Base-by-base conservation (phyloP, 2,329 filamentous ascomycete genomes). In the Aspergillus neoniger region DNA sequence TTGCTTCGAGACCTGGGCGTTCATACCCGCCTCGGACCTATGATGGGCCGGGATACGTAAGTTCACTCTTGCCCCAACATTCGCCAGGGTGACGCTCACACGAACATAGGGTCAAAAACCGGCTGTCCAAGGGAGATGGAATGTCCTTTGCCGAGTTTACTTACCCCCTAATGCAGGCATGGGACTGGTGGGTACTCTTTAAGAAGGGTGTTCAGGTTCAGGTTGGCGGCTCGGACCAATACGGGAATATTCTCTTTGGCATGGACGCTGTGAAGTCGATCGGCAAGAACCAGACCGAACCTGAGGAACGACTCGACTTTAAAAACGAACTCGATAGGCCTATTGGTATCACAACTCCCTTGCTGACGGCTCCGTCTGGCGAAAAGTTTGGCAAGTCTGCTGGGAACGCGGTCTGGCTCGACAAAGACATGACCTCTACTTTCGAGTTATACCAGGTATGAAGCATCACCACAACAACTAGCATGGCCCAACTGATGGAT, bases 101-200 rank as follows among this genome's bases (percentile, higher is more conserved):
- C 1, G 43, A 25, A 15, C 57, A 19, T 39, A 88, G 86, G 36
- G 92, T 96, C 57, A 95, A 92, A 77, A 88, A 87, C 59, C 91
- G 92, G 71, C 84, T 98, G 82, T 84, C 85, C n/a, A 88, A 88
- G 56, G 91, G 92, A 39, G 91, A 95, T 65, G 96, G 95, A 68
- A 94, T 99, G 89, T 96, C 93, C 0, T 90, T 96, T 69, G 89
- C 91, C 38, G 95, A 99, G 74, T 96, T 99, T 76, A 85, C 88
- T 44, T 99, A 99, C 72, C 95, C 96, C 1, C 79, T 99, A 15
- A 86, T 98, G 69, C 95, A 99, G 74, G 92, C 90, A 21, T 98
- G 93, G 90, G 95, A 99, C 75, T 99, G 93, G 86, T 98, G 91
- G 91, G 84, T 91, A 67, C 84, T 98, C 79, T 96, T 91, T 77